A percentile compares a stretch with the other conserved stretches of the same genome.
phyloP scores from a whole-genome alignment of 129 eudicot genomes.

The Chrysanthemum seticuspe region DNA sequence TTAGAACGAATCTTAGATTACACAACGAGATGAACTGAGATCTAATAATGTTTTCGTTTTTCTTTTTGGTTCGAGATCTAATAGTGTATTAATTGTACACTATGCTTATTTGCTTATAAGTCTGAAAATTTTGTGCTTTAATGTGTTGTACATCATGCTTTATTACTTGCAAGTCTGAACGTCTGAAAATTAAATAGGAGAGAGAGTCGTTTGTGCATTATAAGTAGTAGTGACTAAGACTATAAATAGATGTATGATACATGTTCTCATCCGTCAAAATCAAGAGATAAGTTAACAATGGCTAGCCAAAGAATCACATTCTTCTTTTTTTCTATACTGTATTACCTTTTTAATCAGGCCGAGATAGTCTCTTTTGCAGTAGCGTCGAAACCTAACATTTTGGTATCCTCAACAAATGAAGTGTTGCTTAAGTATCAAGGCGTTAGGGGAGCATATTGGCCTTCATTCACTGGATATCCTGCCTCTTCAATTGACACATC shows the following conservation, averaged over 20 bases:
- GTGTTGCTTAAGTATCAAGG: conserved; percentile 25
- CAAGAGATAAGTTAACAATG: conserved; percentile 19
- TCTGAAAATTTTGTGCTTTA: no score
- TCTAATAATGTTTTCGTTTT: no score
- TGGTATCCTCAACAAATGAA: neutral
- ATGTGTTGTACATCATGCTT: no score
- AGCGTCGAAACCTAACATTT: neutral
- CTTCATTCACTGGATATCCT: conserved; percentile 40
- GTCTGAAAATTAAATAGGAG: no score
- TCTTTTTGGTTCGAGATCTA: no score
- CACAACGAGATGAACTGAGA: no score
- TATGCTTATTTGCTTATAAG: no score
- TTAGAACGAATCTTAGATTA: no score
- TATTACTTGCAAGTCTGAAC: no score
- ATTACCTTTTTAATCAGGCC: neutral
- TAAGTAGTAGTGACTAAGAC: no score
- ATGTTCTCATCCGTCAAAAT: neutral
- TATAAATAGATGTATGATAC: conserved; percentile 6
- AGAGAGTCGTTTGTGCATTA: no score
- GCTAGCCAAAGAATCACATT: neutral
- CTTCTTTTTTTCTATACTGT: conserved; percentile 19
- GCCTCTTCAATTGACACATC: conserved; percentile 40
- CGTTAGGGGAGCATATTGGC: conserved; percentile 47
- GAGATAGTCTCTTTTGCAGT: neutral
- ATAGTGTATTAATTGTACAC: no score